Conservation (phyloP, 805 yeast genomes). For the Cyberlindnera lachancei region DNA sequence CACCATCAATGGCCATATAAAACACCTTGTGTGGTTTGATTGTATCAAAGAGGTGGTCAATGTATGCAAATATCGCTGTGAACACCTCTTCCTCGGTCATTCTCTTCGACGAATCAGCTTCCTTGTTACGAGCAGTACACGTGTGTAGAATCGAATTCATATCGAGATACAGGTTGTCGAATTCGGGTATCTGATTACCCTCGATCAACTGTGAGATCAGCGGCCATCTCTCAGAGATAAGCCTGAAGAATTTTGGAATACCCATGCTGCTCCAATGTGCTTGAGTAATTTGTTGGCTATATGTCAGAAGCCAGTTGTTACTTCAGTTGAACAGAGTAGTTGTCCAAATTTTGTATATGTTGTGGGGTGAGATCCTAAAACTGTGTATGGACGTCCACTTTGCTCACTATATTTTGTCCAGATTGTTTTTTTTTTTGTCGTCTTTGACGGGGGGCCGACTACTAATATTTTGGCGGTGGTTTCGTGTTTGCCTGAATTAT, state of each 20-base stretch:
- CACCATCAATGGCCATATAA: conserved; percentile 98
- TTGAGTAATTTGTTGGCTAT: background rate
- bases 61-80: conserved; percentile 86
- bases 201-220: conserved; percentile 80
- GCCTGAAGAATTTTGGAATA: conserved; percentile 94
- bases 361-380: too few relatives aligned
- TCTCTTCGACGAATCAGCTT: conserved; percentile 53
- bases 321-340: background rate
- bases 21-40: conserved; percentile 82
- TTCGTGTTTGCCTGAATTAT: too few relatives aligned
- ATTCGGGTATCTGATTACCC: conserved; percentile 80
- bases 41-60: conserved; percentile 84
- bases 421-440: too few relatives aligned
- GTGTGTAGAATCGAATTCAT: conserved; percentile 96
- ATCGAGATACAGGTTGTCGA: conserved; percentile 90
- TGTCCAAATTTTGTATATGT: background rate
- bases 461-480: too few relatives aligned
- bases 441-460: too few relatives aligned
- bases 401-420: too few relatives aligned
- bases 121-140: conserved; percentile 78
- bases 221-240: conserved; percentile 99
- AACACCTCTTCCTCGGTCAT: conserved; percentile 88
- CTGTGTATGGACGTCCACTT: background rate
- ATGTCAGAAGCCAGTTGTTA: background rate
- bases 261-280: conserved; percentile 42